Evolutionary conservation across 2,329 filamentous ascomycete genomes (phyloP).

Genomic region (Arthrobotrys conoides): DNA sequence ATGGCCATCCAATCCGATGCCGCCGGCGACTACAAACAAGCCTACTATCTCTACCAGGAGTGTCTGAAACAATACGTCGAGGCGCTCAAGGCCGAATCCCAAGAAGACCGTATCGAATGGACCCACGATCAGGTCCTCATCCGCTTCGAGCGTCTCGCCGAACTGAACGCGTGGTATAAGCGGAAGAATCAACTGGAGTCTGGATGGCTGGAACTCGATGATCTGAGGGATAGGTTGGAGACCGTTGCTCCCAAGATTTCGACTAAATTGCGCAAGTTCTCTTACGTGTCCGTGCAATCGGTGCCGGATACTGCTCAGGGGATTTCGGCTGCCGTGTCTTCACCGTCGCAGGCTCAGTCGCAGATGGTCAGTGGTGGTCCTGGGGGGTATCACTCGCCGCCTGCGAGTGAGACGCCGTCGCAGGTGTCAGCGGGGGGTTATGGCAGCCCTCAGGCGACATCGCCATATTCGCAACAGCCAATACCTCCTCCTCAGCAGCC

Average conservation of each 20-base stretch:
- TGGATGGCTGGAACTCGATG: slow-evolving; percentile 56
- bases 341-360: slow-evolving; percentile 11
- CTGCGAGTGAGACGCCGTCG: slow-evolving; percentile 30
- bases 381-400: slow-evolving; percentile 39
- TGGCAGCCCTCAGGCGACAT: slow-evolving; percentile 28
- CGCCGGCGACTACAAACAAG: slow-evolving; percentile 55
- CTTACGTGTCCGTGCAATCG: slow-evolving; percentile 26
- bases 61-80: slow-evolving; percentile 52
- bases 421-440: slow-evolving; percentile 33
- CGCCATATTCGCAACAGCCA: slow-evolving; percentile 4
- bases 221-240: slow-evolving; percentile 52
- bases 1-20: slow-evolving; percentile 58
- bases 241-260: slow-evolving; percentile 58
- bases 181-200: slow-evolving; percentile 51
- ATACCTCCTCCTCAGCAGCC: slow-evolving; percentile 42
- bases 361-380: background rate
- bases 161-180: slow-evolving; percentile 60
- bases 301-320: slow-evolving; percentile 45
- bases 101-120: slow-evolving; percentile 57
- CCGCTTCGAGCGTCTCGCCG: slow-evolving; percentile 57
- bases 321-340: slow-evolving; percentile 10
- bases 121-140: slow-evolving; percentile 58
- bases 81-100: slow-evolving; percentile 48
- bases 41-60: slow-evolving; percentile 55
- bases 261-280: slow-evolving; percentile 58